Evolutionary conservation across 2,329 filamentous ascomycete species (phyloP).

Genomic region (Aspergillus sojae): DNA sequence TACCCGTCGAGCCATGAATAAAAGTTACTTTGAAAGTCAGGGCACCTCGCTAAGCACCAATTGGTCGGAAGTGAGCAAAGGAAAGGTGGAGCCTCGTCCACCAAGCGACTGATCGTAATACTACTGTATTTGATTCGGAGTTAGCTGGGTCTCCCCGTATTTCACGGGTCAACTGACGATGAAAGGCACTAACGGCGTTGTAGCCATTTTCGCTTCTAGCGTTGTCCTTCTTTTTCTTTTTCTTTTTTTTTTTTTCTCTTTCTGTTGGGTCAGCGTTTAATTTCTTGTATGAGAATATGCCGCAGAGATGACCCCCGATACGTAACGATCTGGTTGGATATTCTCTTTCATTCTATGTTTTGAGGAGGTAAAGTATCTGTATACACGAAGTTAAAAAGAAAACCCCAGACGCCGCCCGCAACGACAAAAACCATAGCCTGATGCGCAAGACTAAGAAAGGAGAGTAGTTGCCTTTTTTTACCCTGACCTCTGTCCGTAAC

Average conservation of each 20-base stretch:
- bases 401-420: neutral
- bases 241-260: neutral
- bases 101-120: constrained; percentile 24
- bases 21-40: constrained; percentile 92
- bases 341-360: neutral
- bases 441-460: neutral
- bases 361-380: neutral
- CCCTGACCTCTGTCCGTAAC: neutral
- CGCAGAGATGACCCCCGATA: neutral
- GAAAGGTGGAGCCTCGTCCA: constrained; percentile 61
- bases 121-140: neutral
- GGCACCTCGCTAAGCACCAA: constrained; percentile 91
- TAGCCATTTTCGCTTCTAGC: neutral
- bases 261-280: neutral
- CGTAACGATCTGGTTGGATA: neutral
- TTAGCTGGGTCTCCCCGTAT: neutral
- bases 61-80: constrained; percentile 78
- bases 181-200: neutral
- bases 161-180: neutral
- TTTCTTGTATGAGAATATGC: neutral
- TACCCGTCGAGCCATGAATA: constrained; percentile 92
- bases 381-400: neutral
- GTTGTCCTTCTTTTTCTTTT: neutral
- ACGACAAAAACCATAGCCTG: neutral
- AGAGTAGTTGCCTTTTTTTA: neutral